Evolutionary conservation across 768 basidiomycete species (phyloP), one percentile per base, ranked within the genome.

Genomic region (Tylopilus sp.): DNA sequence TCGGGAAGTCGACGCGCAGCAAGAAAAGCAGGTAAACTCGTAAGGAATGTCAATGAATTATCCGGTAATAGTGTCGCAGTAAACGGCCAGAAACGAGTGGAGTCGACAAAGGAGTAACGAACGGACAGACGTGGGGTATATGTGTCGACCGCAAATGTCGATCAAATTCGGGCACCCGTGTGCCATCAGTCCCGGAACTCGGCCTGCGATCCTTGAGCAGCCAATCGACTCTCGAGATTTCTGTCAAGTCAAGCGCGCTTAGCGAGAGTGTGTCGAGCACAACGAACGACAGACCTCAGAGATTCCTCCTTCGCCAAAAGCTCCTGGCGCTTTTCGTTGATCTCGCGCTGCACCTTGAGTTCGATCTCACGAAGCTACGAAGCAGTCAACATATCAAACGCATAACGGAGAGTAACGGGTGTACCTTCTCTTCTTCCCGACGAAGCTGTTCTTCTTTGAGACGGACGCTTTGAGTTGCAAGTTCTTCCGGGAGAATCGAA

Each of bases 381-480:
- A 56, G 41, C 45, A 48, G 42, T 60, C 52, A 63, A 48, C 40
- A 56, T 17, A 21, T 55, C 22, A 30, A 48, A 36, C 50, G 40
- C 55, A 54, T 46, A 19, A 14, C 33, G 1, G 21, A 13, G 12
- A 17, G 38, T 14, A 28, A 46, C 26, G 2, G 10, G 50, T 70
- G 13, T 33, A 89, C 87, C 79, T 96, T 96, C 78, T 97, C 93
- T 76, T 97, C 94, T 71, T 99, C 97, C 55, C 90, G 78, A 62
- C 95, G 87, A 53, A 99, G 86, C 70, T 98, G 97, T 70, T 99
- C 97, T 75, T 98, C 97, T 77, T 98, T 98, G 76, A 98, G 86
- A 52, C 96, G 89, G 42, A 98, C 94, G 55, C 88, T 92, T 73
- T 98, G 97, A 48, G 86, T 93, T 17, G 97, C 97, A 61, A 99